Percentiles rank a stretch among this genome's conserved stretches.
Evolutionary conservation across 306 rosid genomes (phyloP).

Genomic region (Dalbergia oliveri): DNA sequence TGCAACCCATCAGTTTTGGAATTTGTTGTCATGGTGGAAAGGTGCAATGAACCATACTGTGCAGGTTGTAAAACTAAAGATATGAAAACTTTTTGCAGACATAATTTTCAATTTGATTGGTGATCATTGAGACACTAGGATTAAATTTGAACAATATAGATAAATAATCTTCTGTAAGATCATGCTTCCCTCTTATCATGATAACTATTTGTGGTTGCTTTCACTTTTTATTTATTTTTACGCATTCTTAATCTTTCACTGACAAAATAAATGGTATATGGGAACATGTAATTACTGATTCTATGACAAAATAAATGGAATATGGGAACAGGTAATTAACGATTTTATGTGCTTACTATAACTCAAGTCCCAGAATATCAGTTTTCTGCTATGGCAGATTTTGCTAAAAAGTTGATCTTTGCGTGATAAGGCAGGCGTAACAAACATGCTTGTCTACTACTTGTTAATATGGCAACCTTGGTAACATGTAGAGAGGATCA

Average conservation of each 20-base stretch:
- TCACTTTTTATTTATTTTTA: background rate
- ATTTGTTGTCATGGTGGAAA: background rate
- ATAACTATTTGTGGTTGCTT: background rate
- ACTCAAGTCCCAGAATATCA: background rate
- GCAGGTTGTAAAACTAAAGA: conserved; percentile 9
- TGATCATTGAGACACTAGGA: conserved; percentile 12
- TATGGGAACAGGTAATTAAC: background rate
- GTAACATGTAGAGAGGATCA: background rate
- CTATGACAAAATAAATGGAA: background rate
- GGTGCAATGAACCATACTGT: conserved; percentile 6
- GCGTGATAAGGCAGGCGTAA: background rate
- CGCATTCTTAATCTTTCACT: background rate
- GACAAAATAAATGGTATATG: background rate
- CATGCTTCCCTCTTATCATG: conserved; percentile 12
- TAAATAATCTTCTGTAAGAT: background rate
- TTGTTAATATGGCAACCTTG: background rate
- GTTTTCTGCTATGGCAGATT: background rate
- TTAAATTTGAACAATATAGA: conserved; percentile 37
- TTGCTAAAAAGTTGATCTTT: background rate
- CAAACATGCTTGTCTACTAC: conserved; percentile 2
- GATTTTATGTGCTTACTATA: conserved; percentile 1
- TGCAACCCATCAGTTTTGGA: conserved; percentile 10
- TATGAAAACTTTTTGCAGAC: background rate
- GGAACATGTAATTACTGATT: background rate
- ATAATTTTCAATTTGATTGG: conserved; percentile 26